A percentile compares a stretch with the other conserved stretches of the same genome.
Evolutionary conservation across 371 early-diverging fungal species (phyloP).

Genomic region (Circinella minor): DNA sequence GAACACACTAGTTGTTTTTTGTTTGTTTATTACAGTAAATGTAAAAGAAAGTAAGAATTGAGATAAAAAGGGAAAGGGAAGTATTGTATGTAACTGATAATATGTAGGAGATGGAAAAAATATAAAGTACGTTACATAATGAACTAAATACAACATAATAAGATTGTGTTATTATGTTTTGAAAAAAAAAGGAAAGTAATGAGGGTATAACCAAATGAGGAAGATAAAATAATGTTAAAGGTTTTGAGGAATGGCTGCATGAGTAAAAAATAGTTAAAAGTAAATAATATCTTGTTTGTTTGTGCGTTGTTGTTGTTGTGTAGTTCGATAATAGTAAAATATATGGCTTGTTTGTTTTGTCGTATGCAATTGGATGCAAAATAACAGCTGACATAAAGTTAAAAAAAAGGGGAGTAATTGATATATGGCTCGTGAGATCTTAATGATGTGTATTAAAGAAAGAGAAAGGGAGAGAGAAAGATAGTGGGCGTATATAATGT

Average conservation of each 20-base stretch:
- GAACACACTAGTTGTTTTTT: not conserved
- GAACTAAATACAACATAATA: not conserved
- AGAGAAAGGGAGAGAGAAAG: not conserved
- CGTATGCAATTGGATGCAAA: not conserved
- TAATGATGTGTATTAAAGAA: not conserved
- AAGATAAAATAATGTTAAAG: not conserved
- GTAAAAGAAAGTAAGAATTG: not conserved
- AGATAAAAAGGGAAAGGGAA: not conserved
- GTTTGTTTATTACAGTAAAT: not conserved
- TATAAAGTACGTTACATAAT: no score
- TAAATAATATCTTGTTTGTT: not conserved
- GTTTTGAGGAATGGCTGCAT: not conserved
- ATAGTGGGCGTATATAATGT: no score
- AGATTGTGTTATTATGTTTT: not conserved
- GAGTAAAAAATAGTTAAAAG: not conserved
- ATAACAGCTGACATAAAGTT: slow-evolving; percentile 7
- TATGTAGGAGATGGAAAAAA: no score
- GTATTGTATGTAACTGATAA: no score
- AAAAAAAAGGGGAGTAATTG: not conserved
- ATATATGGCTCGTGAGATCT: not conserved
- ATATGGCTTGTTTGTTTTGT: not conserved
- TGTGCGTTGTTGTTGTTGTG: not conserved
- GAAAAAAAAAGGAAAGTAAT: slow-evolving; percentile 3
- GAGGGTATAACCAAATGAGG: not conserved
- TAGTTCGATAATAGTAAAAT: no score